Base-by-base conservation (phyloP, 257 asterid genomes). In the Phtheirospermum japonicum region DNA sequence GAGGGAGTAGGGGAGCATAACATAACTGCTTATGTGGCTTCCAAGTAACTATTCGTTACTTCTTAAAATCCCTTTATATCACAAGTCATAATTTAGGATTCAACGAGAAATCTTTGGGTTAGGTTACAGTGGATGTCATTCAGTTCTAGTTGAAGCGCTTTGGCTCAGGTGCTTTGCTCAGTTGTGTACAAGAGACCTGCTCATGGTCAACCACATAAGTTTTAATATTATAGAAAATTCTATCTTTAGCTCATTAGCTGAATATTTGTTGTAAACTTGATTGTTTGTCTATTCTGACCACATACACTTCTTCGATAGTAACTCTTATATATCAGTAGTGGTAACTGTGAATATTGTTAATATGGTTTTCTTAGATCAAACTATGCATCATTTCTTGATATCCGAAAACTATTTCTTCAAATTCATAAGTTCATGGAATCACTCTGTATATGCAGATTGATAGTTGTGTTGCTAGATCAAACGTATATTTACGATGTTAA, bases 391-490 rank as follows among this genome's bases (percentile, higher is more conserved):
- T 56, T 64, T 50, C 10, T 66, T n/a, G 62, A 7, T 26, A 64
- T 48, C 16, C 50, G 36, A 19, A 51, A 57, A n/a, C 26, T 55
- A 13, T 65, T 62, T 42, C 68, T 57, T 52, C 64, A 59, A 50
- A 3, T 63, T 65, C 37, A 19, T 5, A 57, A 4, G 40, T 69
- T 59, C 46, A 26, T 76, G 12, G 61, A 52, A 57, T 70, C 30
- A 23, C 51, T 42, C 40, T 52, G 65, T 39, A 61, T 68, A n/a
- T 71, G 84, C 95, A 91, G 98, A 69, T 81, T 91, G 79, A 72
- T 86, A 45, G 95, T 91, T 65, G 61, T 83, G 67, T 73, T 91
- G 85, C 88, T 75, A 79, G 94, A 88, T 73, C 78, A 91, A 79
- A 76, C 89, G 37, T 86, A 80, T 67, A 74, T 91, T 46, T 91